These are phyloP conservation scores for Mycena polygramma DNA, from an alignment of 768 basidiomycete genomes.

Conservation along the genomic window DNA sequence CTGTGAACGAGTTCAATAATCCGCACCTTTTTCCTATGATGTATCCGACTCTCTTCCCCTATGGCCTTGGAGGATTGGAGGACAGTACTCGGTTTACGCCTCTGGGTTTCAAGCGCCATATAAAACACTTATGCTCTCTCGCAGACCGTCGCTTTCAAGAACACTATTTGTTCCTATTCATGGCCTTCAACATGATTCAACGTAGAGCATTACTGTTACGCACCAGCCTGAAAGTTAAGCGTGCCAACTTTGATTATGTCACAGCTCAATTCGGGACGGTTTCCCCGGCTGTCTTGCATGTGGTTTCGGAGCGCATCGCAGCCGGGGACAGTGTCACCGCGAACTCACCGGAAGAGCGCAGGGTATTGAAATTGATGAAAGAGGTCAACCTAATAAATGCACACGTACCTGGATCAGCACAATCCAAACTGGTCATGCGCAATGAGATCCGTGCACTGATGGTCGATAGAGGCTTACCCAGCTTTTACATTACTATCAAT, in stretches of 20 bases:
- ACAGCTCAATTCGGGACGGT: not conserved
- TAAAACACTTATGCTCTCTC: not conserved
- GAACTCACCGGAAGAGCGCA: not conserved
- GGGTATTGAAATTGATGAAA: not conserved
- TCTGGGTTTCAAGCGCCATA: not conserved
- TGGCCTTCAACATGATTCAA: not conserved
- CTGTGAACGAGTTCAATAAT: not conserved
- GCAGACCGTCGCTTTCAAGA: not conserved
- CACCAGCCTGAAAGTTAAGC: not conserved
- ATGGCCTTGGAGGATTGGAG: not conserved
- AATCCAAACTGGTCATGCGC: not conserved
- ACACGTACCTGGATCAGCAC: not conserved
- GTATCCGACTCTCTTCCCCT: not conserved
- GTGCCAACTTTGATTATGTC: not conserved
- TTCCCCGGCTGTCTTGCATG: not conserved
- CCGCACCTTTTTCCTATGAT: not conserved
- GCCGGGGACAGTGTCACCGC: not conserved
- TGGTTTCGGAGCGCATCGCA: not conserved
- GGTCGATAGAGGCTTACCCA: not conserved
- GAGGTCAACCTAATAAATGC: not conserved
- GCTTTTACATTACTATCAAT: conserved; percentile 47
- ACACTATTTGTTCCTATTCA: not conserved
- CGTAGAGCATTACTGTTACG: not conserved
- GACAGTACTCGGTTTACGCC: not conserved
- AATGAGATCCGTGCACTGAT: not conserved